Base-by-base conservation (phyloP, 2,329 filamentous ascomycete species). In the Lachnum nothofagi region DNA sequence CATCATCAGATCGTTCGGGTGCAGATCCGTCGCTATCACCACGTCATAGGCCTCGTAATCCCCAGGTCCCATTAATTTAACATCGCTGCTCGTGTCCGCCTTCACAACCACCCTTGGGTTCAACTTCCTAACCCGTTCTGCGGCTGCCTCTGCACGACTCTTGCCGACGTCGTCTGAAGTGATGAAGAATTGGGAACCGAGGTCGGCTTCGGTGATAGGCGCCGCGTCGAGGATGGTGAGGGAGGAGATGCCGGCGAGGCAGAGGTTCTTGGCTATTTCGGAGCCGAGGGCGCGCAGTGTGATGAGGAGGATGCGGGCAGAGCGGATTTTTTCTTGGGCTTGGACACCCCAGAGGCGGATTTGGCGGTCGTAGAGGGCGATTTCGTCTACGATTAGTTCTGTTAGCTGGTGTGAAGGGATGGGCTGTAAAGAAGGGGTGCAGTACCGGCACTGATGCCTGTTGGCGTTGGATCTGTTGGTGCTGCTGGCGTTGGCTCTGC, bases 261-360 rank as follows among this genome's bases (percentile, higher is more conserved):
- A 91, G 19, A 98, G 83, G 65, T 97, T 98, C 74, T 98, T 98
- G 55, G 93, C 91, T 46, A 97, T 86, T 70, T 98, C 93, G 65
- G 91, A 94, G 49, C 87, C 90, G 14, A 98, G 79, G 1, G 87
- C 90, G 64, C 86, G 88, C 67, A 95, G 82, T 24, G 84, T 90
- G 58, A 98, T 85, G 54, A 98, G 80, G 39, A 97, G 83, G 59
- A 98, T 86, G 63, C 90, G 90, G 51, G 93, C 89, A 51, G 80
- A 86, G 60, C 91, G 88, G 49, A 98, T 90, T 65, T 86, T 89
- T 66, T 95, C 86, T 68, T 98, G 93, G 5, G 93, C 93, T 62
- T 93, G 84, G 64, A 97, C 88, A 37, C 93, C 93, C 93, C 93
- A 98, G 24, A 98, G 82, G 46, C 93, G 86, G 63, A 98, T 96